Base-by-base conservation (phyloP, 2,329 filamentous ascomycete genomes). In the Rasamsonia emersonii region DNA sequence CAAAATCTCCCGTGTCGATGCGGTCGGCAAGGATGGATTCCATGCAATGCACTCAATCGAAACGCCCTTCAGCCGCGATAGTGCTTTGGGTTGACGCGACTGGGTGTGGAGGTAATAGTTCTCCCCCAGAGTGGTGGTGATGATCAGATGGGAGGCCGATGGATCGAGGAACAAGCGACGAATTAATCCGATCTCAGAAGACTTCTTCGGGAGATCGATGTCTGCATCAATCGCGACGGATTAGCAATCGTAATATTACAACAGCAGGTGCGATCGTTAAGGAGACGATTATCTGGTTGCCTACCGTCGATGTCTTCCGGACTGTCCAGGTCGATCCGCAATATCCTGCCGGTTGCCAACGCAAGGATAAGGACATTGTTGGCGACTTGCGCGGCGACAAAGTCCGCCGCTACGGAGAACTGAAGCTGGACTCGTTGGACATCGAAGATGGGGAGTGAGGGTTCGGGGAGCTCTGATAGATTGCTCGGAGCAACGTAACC, bases 61-160 rank as follows among this genome's bases (percentile, higher is more conserved):
- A 9, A 95, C 85, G 17, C 86, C 86, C 46, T 89, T 89, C 32
- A 98, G 63, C 35, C 86, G 75, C 9, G 82, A 78, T 20, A 98
- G 68, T 5, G 80, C 73, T 42, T 91, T 85, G 2, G 89, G 86
- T 43, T 88, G 82, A 45, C 86, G 82, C 19, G 88, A 91, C 56
- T 96, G 89, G 8, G 86, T 89, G 58, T 98, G 91, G 7, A 98
- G 81, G 60, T 98, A 98, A 67, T 88, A 98, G 63, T 93, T 96
- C 60, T 98, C 91, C 54, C 86, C 86, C 24, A 86, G 75, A 4
- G 86, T 82, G 3, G 91, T 98, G 54, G 82, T 86, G 45, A 98
- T 78, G 43, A 98, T 75, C 17, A 98, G 70, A 63, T 98, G 91
- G 4, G 86, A 95, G 17, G 91, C 91, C 8, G 89, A 94, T 17